phyloP scores from a whole-genome alignment of 2,329 filamentous ascomycete genomes.

The Neonectria punicea region DNA sequence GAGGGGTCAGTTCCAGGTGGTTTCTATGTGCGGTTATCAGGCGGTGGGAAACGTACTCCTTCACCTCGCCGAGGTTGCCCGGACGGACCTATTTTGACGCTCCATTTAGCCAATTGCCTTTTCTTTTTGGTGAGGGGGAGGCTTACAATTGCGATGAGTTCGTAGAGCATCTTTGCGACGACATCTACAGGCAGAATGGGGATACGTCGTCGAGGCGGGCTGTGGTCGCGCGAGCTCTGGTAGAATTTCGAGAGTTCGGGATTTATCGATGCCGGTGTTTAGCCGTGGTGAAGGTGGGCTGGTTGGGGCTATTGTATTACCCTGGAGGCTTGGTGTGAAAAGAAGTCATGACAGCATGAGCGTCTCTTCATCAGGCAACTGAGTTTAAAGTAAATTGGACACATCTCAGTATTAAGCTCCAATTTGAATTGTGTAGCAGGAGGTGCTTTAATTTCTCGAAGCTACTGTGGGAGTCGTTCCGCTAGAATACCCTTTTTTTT shows the following conservation, averaged over 20 bases:
- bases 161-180: constrained; percentile 84
- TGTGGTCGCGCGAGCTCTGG: constrained; percentile 30
- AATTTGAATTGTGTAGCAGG: no score
- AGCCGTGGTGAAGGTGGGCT: constrained; percentile 40
- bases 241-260: constrained; percentile 38
- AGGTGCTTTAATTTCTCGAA: no score
- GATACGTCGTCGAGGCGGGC: constrained; percentile 26
- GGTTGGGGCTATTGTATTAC: background rate
- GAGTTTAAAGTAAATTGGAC: no score
- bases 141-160: constrained; percentile 93
- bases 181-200: constrained; percentile 41
- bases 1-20: constrained; percentile 22
- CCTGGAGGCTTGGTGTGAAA: background rate
- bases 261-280: constrained; percentile 41
- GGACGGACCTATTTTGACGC: constrained; percentile 78
- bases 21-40: background rate
- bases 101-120: constrained; percentile 19
- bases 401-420: no score
- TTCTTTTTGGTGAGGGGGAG: constrained; percentile 26
- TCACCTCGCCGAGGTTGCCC: constrained; percentile 89
- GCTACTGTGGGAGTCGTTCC: no score
- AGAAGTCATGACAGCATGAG: background rate
- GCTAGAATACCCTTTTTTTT: no score
- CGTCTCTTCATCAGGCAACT: background rate
- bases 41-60: constrained; percentile 75